Conservation (phyloP, 2,329 filamentous ascomycete species). For the Teratosphaeria viscida region DNA sequence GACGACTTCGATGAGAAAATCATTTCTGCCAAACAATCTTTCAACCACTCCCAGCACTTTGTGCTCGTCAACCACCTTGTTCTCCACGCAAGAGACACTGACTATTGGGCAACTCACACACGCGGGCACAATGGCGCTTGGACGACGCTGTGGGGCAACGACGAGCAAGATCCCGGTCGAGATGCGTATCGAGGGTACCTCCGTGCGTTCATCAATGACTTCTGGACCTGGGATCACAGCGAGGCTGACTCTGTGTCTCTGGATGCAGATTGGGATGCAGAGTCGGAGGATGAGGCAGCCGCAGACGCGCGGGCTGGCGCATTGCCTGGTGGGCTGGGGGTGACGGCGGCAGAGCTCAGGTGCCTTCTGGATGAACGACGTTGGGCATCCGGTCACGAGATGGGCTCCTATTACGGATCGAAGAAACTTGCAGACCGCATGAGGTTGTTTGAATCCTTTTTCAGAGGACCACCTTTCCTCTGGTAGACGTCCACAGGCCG, state of each 20-base stretch:
- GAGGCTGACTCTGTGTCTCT: background rate
- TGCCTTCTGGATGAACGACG: background rate
- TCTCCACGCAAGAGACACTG: background rate
- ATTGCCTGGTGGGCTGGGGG: background rate
- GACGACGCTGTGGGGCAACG: background rate
- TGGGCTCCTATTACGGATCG: no score
- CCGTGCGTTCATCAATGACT: background rate
- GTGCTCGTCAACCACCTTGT: background rate
- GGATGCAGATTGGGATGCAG: background rate
- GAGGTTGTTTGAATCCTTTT: no score
- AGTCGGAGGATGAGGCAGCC: background rate
- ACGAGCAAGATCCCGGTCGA: background rate
- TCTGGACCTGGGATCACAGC: background rate
- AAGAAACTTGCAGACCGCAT: no score
- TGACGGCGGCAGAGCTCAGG: background rate
- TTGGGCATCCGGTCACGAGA: no score
- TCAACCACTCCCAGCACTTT: background rate
- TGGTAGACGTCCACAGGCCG: no score
- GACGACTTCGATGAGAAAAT: background rate
- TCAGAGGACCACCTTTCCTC: no score
- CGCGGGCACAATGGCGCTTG: background rate
- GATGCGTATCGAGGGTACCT: background rate
- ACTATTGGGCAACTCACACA: background rate
- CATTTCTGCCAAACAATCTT: background rate
- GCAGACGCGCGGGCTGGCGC: background rate